These are phyloP conservation scores for Mycena vitilis DNA, from an alignment of 768 basidiomycete genomes.

Conservation along the genomic window DNA sequence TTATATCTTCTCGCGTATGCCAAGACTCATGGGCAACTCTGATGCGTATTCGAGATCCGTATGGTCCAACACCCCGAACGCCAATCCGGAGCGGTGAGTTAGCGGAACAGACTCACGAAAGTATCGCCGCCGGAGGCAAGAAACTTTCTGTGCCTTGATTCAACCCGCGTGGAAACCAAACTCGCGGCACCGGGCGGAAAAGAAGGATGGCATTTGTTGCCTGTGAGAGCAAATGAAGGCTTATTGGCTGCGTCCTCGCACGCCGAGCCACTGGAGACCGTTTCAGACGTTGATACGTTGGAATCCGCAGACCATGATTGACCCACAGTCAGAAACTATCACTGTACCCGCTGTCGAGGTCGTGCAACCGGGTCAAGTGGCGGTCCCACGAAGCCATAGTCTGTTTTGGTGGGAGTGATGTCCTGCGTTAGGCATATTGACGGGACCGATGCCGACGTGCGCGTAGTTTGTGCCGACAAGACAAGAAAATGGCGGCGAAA, in stretches of 20 bases:
- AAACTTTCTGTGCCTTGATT: background rate
- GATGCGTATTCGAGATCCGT: background rate
- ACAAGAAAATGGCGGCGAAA: no score
- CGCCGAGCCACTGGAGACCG: background rate
- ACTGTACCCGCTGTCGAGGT: background rate
- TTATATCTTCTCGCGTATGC: conserved; percentile 1
- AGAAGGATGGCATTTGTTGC: background rate
- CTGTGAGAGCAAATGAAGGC: conserved; percentile 1
- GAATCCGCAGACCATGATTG: conserved; percentile 13
- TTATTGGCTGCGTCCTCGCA: background rate
- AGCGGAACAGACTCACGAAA: background rate
- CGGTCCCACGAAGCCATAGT: conserved; percentile 1
- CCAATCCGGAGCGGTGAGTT: conserved; percentile 11
- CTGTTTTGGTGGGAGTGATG: conserved; percentile 3
- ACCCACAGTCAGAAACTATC: background rate
- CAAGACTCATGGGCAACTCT: background rate
- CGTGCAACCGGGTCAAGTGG: background rate
- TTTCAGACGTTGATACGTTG: background rate
- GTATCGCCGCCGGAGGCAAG: conserved; percentile 11
- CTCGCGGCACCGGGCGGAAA: background rate
- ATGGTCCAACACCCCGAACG: background rate
- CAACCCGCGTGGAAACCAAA: background rate
- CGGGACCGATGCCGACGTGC: background rate
- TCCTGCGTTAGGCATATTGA: background rate
- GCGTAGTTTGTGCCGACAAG: background rate